Evolutionary conservation across 495 filamentous ascomycete species (phyloP), one percentile per base, ranked within the genome.

Genomic region (Cenococcum geophilum): DNA sequence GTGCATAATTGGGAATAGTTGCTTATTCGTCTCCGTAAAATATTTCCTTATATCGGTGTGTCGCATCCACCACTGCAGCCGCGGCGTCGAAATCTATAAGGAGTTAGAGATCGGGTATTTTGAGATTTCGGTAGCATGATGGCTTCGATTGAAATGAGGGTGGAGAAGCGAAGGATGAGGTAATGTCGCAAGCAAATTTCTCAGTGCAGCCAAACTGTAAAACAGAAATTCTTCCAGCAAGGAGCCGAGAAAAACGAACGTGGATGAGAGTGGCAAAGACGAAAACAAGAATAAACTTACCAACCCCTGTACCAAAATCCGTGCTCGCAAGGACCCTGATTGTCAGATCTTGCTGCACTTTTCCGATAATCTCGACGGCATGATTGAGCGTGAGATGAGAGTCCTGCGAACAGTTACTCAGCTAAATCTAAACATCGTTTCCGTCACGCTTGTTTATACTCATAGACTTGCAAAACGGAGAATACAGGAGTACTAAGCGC

Each of bases 291-390:
- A 12, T 27, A 1, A 23, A 60, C 81, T 62, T 78, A 89, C 86
- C 83, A 56, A 89, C 80, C 64, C 80, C 77, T 12, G 66, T 81
- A 25, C 92, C 92, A 73, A 95, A 88, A 74, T 97, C 92, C 55
- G 82, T 83, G 12, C 85, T 83, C 48, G 78, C 86, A 49, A 95
- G 76, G 42, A 90, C 86, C 66, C 86, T 86, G 49, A 98, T 73
- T 16, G 82, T 83, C 43, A 93, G 75, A 68, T 95, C 91, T 65
- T 78, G 77, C 64, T 91, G 85, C 58, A 98, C 92, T 74, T 93
- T 97, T 56, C 91, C 95, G 45, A 97, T 86, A 61, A 98, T 76
- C 75, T 98, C 95, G 18, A 88, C 85, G 48, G 88, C 82, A 72
- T 89, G 89, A 55, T 88, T 86, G 71, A 89, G 79, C 54, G 82